Base-by-base conservation (phyloP, 2,329 filamentous ascomycete species). In the Mycosphaerella arachidis region DNA sequence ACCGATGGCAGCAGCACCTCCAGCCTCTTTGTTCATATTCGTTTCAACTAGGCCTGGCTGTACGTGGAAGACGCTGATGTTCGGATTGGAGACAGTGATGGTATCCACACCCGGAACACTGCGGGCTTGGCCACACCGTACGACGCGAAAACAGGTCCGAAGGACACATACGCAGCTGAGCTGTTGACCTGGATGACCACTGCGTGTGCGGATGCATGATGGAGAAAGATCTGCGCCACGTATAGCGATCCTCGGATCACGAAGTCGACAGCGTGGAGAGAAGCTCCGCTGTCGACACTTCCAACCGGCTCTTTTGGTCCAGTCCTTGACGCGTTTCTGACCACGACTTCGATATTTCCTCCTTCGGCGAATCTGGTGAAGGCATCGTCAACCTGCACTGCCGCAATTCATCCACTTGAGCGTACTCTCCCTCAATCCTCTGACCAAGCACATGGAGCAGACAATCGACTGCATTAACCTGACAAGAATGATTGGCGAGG, bases 351-450 rank as follows among this genome's bases (percentile, higher is more conserved):
- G 45, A 78, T 68, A 58, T 73, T 72, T 3, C 66, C 69, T 12
- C 56, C 60, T 8, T 66, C 66, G 48, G 62, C 63, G 55, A 75
- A 71, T 12, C 66, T 64, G 2, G 64, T 40, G 55, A 77, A 77
- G 24, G 72, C 72, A 3, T 63, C 65, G n/a, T 75, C 70, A 13
- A 77, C 65, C 48, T 72, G 63, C 43, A 3, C 71, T 78, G 37
- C 77, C 77, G 43, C 77, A 77, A 0, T 79, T 79, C 60, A 76
- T 80, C 30, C 78, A 80, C 62, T 70, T 74, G 1, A 52, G 60
- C 27, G 58, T 72, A 58, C 56, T 72, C 48, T 70, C 65, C 33
- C 62, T 66, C 12, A 54, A 66, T 55, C 30, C 54, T 24, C 64
- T 68, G 6, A 65, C 64, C 30, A 57, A 63, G 7, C 45, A 72